Conservation (phyloP, 495 filamentous ascomycete genomes). For the Astrothelium macrocarpum region DNA sequence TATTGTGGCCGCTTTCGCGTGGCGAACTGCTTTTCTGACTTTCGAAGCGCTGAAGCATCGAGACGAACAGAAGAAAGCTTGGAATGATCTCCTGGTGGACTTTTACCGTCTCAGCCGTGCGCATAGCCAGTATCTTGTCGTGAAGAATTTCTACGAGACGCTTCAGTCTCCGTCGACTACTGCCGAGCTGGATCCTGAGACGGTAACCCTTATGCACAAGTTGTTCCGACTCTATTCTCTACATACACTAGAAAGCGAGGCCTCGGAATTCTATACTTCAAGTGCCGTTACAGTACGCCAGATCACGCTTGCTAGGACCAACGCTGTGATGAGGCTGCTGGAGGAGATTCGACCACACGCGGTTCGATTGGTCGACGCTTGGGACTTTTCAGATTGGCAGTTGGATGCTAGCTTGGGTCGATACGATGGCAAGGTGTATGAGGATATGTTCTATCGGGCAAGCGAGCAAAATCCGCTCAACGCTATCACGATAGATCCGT, state of each 20-base stretch:
- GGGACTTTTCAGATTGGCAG: constrained; percentile 62
- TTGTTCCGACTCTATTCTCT: constrained; percentile 59
- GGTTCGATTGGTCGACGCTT: constrained; percentile 54
- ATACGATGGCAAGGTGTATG: constrained; percentile 58
- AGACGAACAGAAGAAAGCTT: constrained; percentile 57
- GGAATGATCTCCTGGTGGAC: constrained; percentile 63
- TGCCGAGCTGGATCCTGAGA: constrained; percentile 42
- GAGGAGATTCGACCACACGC: constrained; percentile 60
- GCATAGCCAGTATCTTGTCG: constrained; percentile 58
- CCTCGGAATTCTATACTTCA: constrained; percentile 56
- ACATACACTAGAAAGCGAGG: constrained; percentile 55
- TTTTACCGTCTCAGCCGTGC: constrained; percentile 62
- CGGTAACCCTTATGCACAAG: constrained; percentile 44
- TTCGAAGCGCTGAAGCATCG: constrained; percentile 64
- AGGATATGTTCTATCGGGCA: constrained; percentile 57
- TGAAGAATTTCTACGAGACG: constrained; percentile 64
- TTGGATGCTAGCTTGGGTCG: constrained; percentile 55
- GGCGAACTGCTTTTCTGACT: constrained; percentile 57
- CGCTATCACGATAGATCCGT: constrained; percentile 55
- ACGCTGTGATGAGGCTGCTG: constrained; percentile 52
- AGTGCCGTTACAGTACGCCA: constrained; percentile 54
- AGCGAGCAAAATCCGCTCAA: constrained; percentile 60
- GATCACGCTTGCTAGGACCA: constrained; percentile 51
- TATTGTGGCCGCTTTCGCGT: constrained; percentile 59
- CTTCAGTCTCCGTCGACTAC: constrained; percentile 41